A percentile compares a stretch with the other conserved stretches of the same genome.
Conservation (phyloP, 106 monocot genomes). For the Alisma plantagoaquatica region DNA sequence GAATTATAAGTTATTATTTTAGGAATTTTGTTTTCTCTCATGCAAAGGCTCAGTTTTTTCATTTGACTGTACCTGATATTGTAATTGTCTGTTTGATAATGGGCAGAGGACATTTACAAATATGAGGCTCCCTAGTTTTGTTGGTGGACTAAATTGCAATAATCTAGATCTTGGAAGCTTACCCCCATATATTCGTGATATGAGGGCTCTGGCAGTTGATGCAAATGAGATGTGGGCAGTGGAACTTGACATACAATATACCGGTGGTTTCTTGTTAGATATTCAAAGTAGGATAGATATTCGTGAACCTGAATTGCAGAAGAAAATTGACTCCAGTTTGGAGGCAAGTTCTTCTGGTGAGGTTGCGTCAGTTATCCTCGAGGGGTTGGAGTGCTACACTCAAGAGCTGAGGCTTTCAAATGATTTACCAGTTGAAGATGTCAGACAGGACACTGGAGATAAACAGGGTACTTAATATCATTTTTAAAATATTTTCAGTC, state of each 20-base stretch:
- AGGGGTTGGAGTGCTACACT: slow-evolving; percentile 57
- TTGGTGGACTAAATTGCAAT: slow-evolving; percentile 60
- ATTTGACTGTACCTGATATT: background rate
- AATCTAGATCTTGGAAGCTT: slow-evolving; percentile 63
- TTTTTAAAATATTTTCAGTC: too few species aligned
- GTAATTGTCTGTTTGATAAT: too few species aligned
- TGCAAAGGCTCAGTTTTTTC: background rate
- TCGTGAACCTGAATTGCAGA: slow-evolving; percentile 72
- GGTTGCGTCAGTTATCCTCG: slow-evolving; percentile 58
- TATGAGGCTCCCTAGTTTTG: slow-evolving; percentile 71
- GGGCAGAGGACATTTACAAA: slow-evolving; percentile 67
- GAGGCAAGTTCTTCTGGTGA: slow-evolving; percentile 41
- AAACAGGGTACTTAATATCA: slow-evolving; percentile 26
- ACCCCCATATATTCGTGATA: slow-evolving; percentile 73
- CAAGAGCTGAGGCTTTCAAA: slow-evolving; percentile 29
- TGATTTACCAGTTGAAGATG: slow-evolving; percentile 11
- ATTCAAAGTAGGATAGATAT: slow-evolving; percentile 90
- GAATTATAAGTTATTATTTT: background rate
- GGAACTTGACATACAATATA: slow-evolving; percentile 89
- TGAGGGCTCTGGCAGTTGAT: slow-evolving; percentile 81
- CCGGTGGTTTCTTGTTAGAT: slow-evolving; percentile 65
- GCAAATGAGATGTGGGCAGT: slow-evolving; percentile 73
- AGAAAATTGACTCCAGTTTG: slow-evolving; percentile 35
- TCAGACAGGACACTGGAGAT: slow-evolving; percentile 29
- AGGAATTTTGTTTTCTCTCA: background rate